Percentiles rank a stretch among this genome's conserved stretches.
Conservation (phyloP, 164 flowering plant genomes). For the Paratinospora sagittata region DNA sequence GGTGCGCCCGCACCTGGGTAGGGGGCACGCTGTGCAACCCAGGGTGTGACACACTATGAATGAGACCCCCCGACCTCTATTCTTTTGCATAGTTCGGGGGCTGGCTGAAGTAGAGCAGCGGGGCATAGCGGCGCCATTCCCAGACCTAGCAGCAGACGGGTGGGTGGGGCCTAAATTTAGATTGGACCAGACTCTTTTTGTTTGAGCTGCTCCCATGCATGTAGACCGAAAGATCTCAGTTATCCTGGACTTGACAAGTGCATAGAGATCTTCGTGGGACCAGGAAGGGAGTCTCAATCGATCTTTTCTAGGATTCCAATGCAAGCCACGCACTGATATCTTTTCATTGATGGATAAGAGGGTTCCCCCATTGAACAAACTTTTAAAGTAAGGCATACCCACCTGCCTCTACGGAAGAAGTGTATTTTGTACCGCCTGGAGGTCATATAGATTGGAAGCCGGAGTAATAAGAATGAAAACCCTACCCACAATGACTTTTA, state of each 20-base stretch:
- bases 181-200: background rate
- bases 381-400: background rate
- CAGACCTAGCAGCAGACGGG: too few species aligned
- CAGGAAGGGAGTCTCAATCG: constrained; percentile 1
- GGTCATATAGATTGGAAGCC: background rate
- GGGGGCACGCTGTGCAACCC: too few species aligned
- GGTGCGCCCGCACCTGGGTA: too few species aligned
- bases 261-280: constrained; percentile 12
- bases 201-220: background rate
- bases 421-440: background rate
- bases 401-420: background rate
- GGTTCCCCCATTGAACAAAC: background rate
- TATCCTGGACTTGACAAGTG: constrained; percentile 5
- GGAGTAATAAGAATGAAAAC: too few species aligned
- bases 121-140: too few species aligned
- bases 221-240: background rate
- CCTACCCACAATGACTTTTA: too few species aligned
- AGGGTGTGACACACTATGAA: too few species aligned
- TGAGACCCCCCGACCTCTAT: too few species aligned
- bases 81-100: too few species aligned
- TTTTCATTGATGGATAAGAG: constrained; percentile 7
- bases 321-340: background rate
- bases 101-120: too few species aligned
- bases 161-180: background rate
- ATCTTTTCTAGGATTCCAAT: constrained; percentile 5